Evolutionary conservation across 2,329 filamentous ascomycete species (phyloP).

Genomic region (Pezicula neosporulosa): DNA sequence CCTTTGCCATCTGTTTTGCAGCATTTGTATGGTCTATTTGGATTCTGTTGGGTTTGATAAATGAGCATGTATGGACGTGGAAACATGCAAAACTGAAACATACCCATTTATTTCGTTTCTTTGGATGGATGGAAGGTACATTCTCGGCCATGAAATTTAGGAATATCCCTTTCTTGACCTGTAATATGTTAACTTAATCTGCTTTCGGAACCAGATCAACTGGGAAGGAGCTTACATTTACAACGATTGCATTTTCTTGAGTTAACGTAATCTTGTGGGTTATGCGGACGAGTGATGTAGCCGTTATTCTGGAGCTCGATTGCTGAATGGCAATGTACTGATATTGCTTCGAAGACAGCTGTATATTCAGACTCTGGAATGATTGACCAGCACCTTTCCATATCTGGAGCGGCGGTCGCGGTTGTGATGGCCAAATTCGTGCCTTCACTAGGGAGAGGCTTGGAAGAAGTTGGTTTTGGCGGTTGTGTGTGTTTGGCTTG

Average conservation of each 20-base stretch:
- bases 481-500: too few relatives aligned
- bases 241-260: conserved; percentile 13
- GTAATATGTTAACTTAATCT: neutral
- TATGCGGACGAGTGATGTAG: conserved; percentile 8
- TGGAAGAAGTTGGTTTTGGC: neutral
- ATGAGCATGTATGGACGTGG: neutral
- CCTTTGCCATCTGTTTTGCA: conserved; percentile 7
- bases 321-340: conserved; percentile 9
- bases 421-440: too few relatives aligned
- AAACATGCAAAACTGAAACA: conserved; percentile 3
- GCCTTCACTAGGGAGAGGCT: neutral
- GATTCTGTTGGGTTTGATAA: conserved; percentile 4
- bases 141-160: neutral
- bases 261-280: conserved; percentile 6
- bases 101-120: conserved; percentile 12
- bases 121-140: conserved; percentile 12
- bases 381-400: conserved; percentile 7
- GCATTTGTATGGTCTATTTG: conserved; percentile 11
- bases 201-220: neutral
- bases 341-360: conserved; percentile 7
- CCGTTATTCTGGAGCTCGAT: conserved; percentile 6
- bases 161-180: conserved; percentile 3
- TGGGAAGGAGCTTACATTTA: conserved; percentile 6
- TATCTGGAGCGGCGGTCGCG: neutral
- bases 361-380: conserved; percentile 4